Conservation (phyloP, 768 basidiomycete genomes). For the Amanita pallidorosea region DNA sequence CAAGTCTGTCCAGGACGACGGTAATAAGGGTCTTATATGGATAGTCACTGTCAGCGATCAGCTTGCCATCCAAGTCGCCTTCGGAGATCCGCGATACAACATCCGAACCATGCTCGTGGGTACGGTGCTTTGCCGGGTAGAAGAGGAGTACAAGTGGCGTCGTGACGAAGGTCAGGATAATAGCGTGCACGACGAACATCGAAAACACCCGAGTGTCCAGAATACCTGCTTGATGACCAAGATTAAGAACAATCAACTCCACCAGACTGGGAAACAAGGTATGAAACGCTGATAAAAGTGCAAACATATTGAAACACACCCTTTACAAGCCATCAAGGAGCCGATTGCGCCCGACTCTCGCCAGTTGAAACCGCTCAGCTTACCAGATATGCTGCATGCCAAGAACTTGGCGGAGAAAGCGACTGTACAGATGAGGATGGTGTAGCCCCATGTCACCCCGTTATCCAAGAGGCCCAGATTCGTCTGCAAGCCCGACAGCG, state of each 20-base stretch:
- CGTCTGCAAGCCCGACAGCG: constrained; percentile 65
- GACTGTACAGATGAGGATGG: constrained; percentile 59
- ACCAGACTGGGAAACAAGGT: constrained; percentile 36
- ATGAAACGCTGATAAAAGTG: too few species aligned
- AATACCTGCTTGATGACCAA: constrained; percentile 63
- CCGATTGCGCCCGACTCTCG: constrained; percentile 82
- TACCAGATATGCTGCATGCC: constrained; percentile 53
- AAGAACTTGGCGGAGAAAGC: constrained; percentile 77
- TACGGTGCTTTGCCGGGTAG: constrained; percentile 60
- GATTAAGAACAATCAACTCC: constrained; percentile 87
- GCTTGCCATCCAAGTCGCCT: constrained; percentile 5
- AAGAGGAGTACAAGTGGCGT: constrained; percentile 73
- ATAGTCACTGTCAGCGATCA: constrained; percentile 20
- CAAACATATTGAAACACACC: constrained; percentile 30
- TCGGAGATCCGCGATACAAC: neutral
- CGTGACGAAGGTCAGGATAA: constrained; percentile 73
- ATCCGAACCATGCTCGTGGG: constrained; percentile 15
- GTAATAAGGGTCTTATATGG: constrained; percentile 47
- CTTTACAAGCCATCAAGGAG: constrained; percentile 84
- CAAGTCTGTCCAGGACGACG: constrained; percentile 70
- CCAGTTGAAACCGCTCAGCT: constrained; percentile 48
- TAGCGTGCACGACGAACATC: constrained; percentile 78
- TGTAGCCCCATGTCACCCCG: constrained; percentile 77
- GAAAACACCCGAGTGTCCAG: constrained; percentile 64
- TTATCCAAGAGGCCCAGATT: constrained; percentile 69